A percentile compares a stretch with the other conserved stretches of the same genome.
phyloP scores from a whole-genome alignment of 2,329 filamentous ascomycete genomes.

The Sclerotinia subarctica region DNA sequence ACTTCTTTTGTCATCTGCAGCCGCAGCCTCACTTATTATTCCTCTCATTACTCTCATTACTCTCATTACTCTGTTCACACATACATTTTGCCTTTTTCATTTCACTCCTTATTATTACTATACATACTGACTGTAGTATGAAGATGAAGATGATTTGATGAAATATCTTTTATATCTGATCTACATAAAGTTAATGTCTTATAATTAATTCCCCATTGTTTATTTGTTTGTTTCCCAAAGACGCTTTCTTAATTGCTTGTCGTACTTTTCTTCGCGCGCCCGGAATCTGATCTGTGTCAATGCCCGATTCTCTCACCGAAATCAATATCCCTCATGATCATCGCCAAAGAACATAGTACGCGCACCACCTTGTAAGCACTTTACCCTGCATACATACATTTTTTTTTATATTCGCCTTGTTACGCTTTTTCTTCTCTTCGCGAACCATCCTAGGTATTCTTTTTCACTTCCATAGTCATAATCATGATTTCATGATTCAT shows the following conservation, averaged over 20 bases:
- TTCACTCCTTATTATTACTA: background rate
- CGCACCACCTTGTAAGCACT: slow-evolving; percentile 3
- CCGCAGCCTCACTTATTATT: slow-evolving; percentile 12
- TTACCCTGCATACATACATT: background rate
- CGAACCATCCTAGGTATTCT: background rate
- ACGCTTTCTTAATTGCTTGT: background rate
- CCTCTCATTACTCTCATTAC: too few relatives aligned
- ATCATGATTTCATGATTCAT: background rate
- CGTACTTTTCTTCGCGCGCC: background rate
- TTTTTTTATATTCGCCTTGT: background rate
- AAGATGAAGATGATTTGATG: background rate
- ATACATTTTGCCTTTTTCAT: background rate
- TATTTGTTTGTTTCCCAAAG: background rate
- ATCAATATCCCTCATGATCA: background rate
- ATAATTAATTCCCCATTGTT: background rate
- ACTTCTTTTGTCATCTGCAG: background rate
- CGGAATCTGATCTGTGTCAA: background rate
- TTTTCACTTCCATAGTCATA: background rate
- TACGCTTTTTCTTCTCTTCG: background rate
- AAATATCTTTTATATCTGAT: too few relatives aligned
- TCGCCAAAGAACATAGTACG: background rate
- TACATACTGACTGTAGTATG: too few relatives aligned
- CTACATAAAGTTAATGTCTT: background rate
- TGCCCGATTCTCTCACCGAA: slow-evolving; percentile 21
- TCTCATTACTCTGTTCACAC: background rate